Base-by-base conservation (phyloP, 768 basidiomycete species). In the Cyathus striatus region DNA sequence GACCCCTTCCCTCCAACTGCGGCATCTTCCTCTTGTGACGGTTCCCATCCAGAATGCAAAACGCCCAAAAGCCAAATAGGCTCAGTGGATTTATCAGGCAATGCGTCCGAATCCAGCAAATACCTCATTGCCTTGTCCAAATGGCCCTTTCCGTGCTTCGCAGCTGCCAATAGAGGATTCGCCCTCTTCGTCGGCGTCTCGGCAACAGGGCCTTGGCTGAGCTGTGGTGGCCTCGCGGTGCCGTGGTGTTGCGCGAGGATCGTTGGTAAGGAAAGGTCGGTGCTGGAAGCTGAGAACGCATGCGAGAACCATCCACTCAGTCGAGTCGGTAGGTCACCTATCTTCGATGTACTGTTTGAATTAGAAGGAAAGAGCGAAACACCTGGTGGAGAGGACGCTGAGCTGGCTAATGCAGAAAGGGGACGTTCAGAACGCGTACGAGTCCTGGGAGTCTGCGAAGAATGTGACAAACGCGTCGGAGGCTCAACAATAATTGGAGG, bases 51-150 rank as follows among this genome's bases (percentile, higher is more conserved):
- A 3, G 79, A 74, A 47, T 92, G 91, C 49, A 78, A 73, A 3
- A 91, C 81, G 27, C 93, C 94, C 18, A 96, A 71, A 2, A 96
- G 63, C 92, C 92, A 96, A 22, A 97, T 95, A 0, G 84, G 77
- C 16, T 93, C 89, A 0, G 74, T 56, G 42, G 81, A 92, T 55
- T 76, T 83, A 60, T 96, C 92, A 1, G 88, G 90, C 3, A 75
- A 78, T 14, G 91, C 80, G 62, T 97, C 94, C 51, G 80, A 79
- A 65, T 97, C 94, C 47, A 95, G 73, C n/a, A 97, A 70, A 64
- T 92, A 90, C 35, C 91, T 74, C 71, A 92, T 80, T 2, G 86
- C 89, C 59, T 86, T 87, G 67, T 89, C 87, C 39, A 89, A 62
- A 45, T 85, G 82, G 18, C 81, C 83, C 51, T 83, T 85, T 32